Percentiles rank a stretch among this genome's conserved stretches.
Evolutionary conservation across 208 protist species (phyloP).

Genomic region (Naegleria lovaniensis): DNA sequence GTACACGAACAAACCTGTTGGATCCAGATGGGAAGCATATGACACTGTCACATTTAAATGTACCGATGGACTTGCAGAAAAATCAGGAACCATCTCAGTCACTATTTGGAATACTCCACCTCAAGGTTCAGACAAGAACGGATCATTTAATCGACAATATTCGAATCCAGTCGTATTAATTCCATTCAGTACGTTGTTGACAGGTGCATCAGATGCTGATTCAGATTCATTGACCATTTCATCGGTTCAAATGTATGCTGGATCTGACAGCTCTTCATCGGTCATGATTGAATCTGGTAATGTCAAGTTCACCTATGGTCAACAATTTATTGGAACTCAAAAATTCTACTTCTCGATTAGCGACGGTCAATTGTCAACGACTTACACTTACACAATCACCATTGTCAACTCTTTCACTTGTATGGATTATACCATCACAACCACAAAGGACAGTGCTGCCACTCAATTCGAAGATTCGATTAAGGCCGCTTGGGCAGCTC

Average conservation of each 20-base stretch:
- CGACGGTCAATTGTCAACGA: neutral
- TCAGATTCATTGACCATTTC: neutral
- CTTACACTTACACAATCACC: neutral
- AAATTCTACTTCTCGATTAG: neutral
- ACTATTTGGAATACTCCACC: conserved; percentile 12
- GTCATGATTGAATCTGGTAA: neutral
- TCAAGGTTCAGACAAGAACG: neutral
- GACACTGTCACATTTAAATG: neutral
- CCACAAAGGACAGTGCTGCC: neutral
- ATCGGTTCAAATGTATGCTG: neutral
- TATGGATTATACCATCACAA: neutral
- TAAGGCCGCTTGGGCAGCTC: neutral
- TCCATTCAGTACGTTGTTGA: neutral
- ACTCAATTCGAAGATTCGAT: neutral
- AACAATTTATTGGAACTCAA: neutral
- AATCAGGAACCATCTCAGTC: neutral
- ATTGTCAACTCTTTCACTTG: neutral
- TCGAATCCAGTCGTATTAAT: neutral
- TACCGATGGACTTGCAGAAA: neutral
- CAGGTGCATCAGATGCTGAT: neutral
- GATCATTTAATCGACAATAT: neutral
- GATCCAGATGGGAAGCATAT: neutral
- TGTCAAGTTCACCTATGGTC: neutral
- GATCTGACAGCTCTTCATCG: neutral
- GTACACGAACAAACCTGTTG: neutral